Percentiles rank a stretch among this genome's conserved stretches.
Conservation (phyloP, 495 filamentous ascomycete genomes). For the Penicillium bovifimosum region DNA sequence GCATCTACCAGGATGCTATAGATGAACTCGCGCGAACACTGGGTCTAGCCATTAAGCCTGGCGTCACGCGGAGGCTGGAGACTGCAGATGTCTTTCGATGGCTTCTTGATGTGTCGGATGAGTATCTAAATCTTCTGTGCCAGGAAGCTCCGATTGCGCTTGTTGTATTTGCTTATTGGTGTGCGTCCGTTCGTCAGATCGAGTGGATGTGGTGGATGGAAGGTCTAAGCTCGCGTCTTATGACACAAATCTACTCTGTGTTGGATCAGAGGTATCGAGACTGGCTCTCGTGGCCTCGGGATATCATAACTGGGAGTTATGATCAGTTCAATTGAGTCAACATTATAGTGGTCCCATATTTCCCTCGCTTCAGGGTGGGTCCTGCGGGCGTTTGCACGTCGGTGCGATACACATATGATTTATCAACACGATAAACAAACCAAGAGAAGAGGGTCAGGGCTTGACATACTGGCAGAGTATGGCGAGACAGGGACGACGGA, state of each 20-base stretch:
- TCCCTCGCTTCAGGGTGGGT: too few relatives aligned
- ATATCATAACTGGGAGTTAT: slow-evolving; percentile 1
- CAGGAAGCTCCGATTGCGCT: slow-evolving; percentile 20
- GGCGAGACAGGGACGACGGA: too few relatives aligned
- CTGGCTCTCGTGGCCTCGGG: slow-evolving; percentile 14
- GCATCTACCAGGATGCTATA: slow-evolving; percentile 8
- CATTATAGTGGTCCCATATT: background rate
- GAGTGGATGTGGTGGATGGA: slow-evolving; percentile 35
- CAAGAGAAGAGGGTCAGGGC: too few relatives aligned
- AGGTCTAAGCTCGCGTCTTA: slow-evolving; percentile 20
- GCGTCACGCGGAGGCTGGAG: slow-evolving; percentile 7
- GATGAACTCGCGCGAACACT: slow-evolving; percentile 8
- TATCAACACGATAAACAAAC: too few relatives aligned
- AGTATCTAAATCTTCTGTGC: slow-evolving; percentile 19
- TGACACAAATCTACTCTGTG: slow-evolving; percentile 16
- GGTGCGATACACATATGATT: too few relatives aligned
- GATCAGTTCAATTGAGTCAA: background rate
- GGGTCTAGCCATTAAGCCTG: slow-evolving; percentile 8
- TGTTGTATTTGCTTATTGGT: slow-evolving; percentile 28
- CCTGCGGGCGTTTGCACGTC: too few relatives aligned
- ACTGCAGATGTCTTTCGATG: slow-evolving; percentile 22
- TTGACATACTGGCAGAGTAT: too few relatives aligned
- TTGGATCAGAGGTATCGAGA: slow-evolving; percentile 16
- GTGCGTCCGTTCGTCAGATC: slow-evolving; percentile 20
- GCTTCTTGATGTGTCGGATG: slow-evolving; percentile 18